Evolutionary conservation across 768 basidiomycete species (phyloP), one percentile per base, ranked within the genome.

Genomic region (Trametopsis cervina): DNA sequence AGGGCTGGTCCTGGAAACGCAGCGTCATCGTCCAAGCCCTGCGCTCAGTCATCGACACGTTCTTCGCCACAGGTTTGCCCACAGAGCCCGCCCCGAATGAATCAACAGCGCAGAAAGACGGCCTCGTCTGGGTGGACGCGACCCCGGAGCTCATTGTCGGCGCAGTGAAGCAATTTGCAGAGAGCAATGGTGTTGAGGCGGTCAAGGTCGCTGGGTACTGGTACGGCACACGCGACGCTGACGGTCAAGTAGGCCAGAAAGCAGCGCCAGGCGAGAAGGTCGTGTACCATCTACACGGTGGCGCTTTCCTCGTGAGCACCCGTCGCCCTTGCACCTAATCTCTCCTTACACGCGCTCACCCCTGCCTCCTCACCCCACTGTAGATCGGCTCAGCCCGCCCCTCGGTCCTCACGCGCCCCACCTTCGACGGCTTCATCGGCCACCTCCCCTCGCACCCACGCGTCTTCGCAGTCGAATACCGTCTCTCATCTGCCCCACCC

Each of bases 391-490:
- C 29, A 7, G 46, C 35, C 9, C 20, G 21, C 4, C 20, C 39
- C 13, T 5, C 25, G 21, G 9, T 7, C 22, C 22, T 25, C 2
- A 33, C 27, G 12, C 27, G 29, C 25, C 20, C 29, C 44, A 33
- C 6, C 6, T 48, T 38, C 40, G n/a, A 40, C 22, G 38, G 29
- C 20, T 20, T n/a, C 22, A 21, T 40, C n/a, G 33, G 24, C 27
- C 4, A 12, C 36, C 23, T 41, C 63, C 48, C 40, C 53, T 2
- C 15, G 43, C 18, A 25, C 20, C 15, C 21, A 27, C 64, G 69
- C 9, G 56, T 63, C 1, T 64, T 71, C 55, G 61, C 62, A 10
- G 48, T 75, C 54, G 77, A 78, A 46, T 81, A 80, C 53, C 71
- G 78, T 0, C 65, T 76, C 59, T 2, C 58, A 58, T 42, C 41